Conservation (phyloP, 2,329 filamentous ascomycete species). For the Diaporthe destruens region DNA sequence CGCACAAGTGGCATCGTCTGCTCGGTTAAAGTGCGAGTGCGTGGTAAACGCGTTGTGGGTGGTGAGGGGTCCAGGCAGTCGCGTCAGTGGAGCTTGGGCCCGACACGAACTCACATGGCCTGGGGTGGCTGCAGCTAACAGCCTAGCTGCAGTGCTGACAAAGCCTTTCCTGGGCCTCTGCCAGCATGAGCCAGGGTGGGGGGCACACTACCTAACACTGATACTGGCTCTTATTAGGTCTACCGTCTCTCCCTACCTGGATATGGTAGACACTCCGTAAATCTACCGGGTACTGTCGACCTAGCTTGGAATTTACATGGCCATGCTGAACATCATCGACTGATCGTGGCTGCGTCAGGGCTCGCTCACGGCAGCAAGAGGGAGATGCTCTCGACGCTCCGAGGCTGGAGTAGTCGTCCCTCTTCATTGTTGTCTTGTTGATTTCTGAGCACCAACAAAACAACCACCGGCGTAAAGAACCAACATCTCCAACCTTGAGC, state of each 20-base stretch:
- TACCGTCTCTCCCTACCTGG: too few species aligned
- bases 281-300: too few species aligned
- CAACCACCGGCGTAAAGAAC: too few species aligned
- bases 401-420: neutral
- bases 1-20: neutral
- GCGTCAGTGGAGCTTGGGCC: conserved; percentile 29
- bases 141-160: neutral
- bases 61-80: conserved; percentile 33
- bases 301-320: neutral
- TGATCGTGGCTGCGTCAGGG: neutral
- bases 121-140: neutral
- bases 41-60: conserved; percentile 11
- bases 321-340: neutral
- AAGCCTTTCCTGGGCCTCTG: neutral
- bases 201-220: neutral
- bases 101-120: conserved; percentile 37
- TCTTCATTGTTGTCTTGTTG: too few species aligned
- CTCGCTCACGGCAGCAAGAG: neutral
- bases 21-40: conserved; percentile 1
- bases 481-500: neutral
- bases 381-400: neutral
- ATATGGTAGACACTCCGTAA: too few species aligned
- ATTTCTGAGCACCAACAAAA: neutral
- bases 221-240: too few species aligned
- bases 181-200: too few species aligned